phyloP scores from a whole-genome alignment of 768 basidiomycete species.

The Mycena olivaceomarginata region DNA sequence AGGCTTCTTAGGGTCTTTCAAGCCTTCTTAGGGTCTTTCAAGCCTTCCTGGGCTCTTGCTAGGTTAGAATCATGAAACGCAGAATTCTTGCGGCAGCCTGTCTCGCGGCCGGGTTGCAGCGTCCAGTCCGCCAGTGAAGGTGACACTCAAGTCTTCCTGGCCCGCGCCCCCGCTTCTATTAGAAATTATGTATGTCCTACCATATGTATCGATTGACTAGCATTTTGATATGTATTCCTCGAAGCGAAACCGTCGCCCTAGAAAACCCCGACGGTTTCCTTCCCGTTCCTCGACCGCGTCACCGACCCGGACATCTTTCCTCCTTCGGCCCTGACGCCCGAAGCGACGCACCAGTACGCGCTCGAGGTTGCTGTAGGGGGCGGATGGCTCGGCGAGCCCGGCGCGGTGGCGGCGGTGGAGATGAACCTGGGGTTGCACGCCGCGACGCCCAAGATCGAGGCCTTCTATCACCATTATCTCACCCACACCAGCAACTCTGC shows the following conservation, averaged over 20 bases:
- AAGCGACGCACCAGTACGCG: constrained; percentile 73
- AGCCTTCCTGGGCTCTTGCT: background rate
- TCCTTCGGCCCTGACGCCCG: constrained; percentile 60
- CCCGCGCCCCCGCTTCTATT: constrained; percentile 75
- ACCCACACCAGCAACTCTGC: constrained; percentile 55
- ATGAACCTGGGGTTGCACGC: constrained; percentile 87
- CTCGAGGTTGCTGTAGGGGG: constrained; percentile 69
- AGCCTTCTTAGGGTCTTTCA: background rate
- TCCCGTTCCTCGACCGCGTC: constrained; percentile 82
- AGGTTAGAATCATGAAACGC: constrained; percentile 36
- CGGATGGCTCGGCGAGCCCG: constrained; percentile 69
- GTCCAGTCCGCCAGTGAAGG: constrained; percentile 71
- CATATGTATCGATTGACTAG: constrained; percentile 29
- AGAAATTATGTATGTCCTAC: constrained; percentile 75
- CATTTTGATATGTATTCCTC: constrained; percentile 20
- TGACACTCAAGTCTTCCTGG: constrained; percentile 81
- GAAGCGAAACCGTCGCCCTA: constrained; percentile 87
- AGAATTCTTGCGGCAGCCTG: constrained; percentile 23
- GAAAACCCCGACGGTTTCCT: constrained; percentile 85
- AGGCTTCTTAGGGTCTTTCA: background rate
- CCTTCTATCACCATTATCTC: constrained; percentile 86
- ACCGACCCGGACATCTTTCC: constrained; percentile 69
- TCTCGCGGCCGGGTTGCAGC: constrained; percentile 23
- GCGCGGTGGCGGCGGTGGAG: constrained; percentile 75
- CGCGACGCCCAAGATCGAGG: constrained; percentile 87